Base-by-base conservation (phyloP, 1,139 yeast genomes). In the Lipomyces yarrowii region DNA sequence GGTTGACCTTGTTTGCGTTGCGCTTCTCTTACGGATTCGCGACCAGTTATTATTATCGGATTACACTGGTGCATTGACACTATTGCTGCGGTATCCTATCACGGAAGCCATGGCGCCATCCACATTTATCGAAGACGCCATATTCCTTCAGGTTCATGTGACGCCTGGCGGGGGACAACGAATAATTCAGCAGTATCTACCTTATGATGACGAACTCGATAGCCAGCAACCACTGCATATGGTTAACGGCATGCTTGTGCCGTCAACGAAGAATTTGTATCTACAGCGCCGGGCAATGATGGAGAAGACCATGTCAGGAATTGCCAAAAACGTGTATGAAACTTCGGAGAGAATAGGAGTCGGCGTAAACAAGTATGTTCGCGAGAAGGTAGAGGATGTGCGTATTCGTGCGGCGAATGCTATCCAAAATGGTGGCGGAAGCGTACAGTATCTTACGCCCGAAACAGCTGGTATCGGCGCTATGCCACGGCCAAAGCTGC, bases 1-100 rank as follows among this genome's bases (percentile, higher is more conserved):
- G 15, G 78, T 78, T 21, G 77, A 77, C 61, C 77, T 75, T 62
- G 70, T 79, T 3, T 74, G 78, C 60, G 76, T 74, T 1, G 76
- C 77, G 1, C 70, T 79, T 73, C 64, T 79, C 42, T 64, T 78
- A 21, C 68, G 79, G 23, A 64, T 79, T 8, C 68, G 78, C 2
- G 67, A 68, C 11, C 69, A 69, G 59, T 67, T 71, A 7, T 68
- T 71, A 15, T 62, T 72, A 10, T 72, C 72, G 1, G 75, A 74
- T 33, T 73, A 74, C 59, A 71, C 76, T 2, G 79, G 75, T 15
- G 74, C 77, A 7, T 70, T 78, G 51, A 73, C 76, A 13, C 62
- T 71, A 1, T 64, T 78, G 33, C 70, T 79, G 57, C 75, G 76
- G 48, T 78, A 77, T 63, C 80, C 75, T 3, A 68, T 57, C 33